phyloP scores from a whole-genome alignment of 2,329 filamentous ascomycete species.

The Emmonsia crescens region DNA sequence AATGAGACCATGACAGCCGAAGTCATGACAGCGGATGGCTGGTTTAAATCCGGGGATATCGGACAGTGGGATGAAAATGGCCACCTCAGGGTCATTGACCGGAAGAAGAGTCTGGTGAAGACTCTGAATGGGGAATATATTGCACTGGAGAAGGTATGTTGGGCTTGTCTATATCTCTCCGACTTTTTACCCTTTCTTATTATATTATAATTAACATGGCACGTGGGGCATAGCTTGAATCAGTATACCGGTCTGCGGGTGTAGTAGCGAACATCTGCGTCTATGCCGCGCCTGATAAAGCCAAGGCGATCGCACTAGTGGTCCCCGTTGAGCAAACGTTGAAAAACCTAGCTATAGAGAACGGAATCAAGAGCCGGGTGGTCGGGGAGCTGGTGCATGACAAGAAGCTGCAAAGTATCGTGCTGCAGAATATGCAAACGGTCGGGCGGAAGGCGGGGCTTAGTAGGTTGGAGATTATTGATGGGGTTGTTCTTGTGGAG shows the following conservation, averaged over 20 bases:
- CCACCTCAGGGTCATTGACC: conserved; percentile 79
- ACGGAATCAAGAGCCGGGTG: conserved; percentile 28
- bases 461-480: conserved; percentile 30
- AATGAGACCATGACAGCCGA: conserved; percentile 77
- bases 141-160: conserved; percentile 64
- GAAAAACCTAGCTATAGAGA: conserved; percentile 46
- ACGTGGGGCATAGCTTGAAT: conserved; percentile 55
- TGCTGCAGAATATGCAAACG: conserved; percentile 30
- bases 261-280: conserved; percentile 48
- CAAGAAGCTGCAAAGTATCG: conserved; percentile 28
- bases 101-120: conserved; percentile 98
- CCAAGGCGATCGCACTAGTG: conserved; percentile 46
- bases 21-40: conserved; percentile 69
- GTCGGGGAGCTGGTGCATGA: conserved; percentile 22
- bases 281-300: conserved; percentile 40
- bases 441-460: conserved; percentile 26
- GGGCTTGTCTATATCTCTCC: too few species aligned
- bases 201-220: too few species aligned
- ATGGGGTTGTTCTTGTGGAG: conserved; percentile 32
- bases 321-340: conserved; percentile 54
- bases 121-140: conserved; percentile 93
- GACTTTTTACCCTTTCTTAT: too few species aligned
- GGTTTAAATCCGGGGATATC: conserved; percentile 97
- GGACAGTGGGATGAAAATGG: conserved; percentile 75
- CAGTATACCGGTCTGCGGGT: conserved; percentile 55